phyloP scores from a whole-genome alignment of 768 basidiomycete genomes.

The Dacryopinax spathularia region DNA sequence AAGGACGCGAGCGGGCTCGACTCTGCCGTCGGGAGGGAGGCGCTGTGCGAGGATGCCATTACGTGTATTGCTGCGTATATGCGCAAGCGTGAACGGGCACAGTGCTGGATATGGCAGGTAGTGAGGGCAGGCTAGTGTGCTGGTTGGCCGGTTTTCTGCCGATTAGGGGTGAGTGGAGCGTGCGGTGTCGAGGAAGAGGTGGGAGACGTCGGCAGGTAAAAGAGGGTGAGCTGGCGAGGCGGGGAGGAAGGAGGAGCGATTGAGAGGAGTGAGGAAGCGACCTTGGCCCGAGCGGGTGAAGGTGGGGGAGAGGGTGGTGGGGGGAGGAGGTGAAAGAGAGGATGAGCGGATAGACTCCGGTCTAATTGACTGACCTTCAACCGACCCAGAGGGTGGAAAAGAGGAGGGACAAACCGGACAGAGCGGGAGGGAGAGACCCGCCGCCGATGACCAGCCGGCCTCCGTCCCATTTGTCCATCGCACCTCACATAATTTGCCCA shows the following conservation, averaged over 20 bases:
- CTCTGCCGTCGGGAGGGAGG: background rate
- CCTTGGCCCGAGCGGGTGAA: background rate
- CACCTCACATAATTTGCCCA: no score
- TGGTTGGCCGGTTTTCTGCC: background rate
- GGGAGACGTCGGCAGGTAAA: no score
- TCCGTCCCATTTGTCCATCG: background rate
- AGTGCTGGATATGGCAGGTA: background rate
- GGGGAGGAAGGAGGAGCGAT: no score
- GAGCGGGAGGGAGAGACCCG: background rate
- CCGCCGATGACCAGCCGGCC: background rate
- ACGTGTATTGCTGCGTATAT: background rate
- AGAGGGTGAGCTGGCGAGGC: no score
- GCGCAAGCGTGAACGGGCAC: background rate
- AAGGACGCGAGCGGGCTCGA: background rate
- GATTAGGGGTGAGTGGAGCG: background rate
- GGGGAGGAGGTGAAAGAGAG: background rate
- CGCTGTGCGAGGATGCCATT: slow-evolving; percentile 1
- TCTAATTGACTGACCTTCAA: no score
- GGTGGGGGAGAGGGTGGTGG: background rate
- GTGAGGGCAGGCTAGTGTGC: background rate
- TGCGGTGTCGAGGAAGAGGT: background rate
- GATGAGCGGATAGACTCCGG: background rate
- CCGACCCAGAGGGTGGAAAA: no score
- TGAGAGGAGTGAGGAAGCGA: background rate
- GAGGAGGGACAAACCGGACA: background rate